Evolutionary conservation across 2,329 filamentous ascomycete species (phyloP).

Genomic region (Penicillium decumbens): DNA sequence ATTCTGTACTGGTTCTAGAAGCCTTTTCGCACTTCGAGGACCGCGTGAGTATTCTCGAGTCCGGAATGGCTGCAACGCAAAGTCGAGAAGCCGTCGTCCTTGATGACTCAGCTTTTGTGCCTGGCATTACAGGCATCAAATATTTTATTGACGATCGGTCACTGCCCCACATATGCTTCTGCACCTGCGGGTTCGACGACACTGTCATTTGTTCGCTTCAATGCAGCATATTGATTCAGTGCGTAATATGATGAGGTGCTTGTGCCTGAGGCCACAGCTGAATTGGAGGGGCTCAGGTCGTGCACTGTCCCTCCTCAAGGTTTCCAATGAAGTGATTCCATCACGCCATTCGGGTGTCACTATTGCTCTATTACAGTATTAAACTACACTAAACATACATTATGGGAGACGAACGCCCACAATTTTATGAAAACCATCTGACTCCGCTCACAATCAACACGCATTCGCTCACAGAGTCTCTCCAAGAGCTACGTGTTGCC

Average conservation of each 20-base stretch:
- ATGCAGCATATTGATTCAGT: neutral
- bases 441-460: slow-evolving; percentile 12
- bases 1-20: slow-evolving; percentile 25
- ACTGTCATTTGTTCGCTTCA: slow-evolving; percentile 7
- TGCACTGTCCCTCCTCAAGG: neutral
- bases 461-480: slow-evolving; percentile 12
- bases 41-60: slow-evolving; percentile 43
- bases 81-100: slow-evolving; percentile 32
- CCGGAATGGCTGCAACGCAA: slow-evolving; percentile 40
- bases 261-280: slow-evolving; percentile 3
- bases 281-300: neutral
- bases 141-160: neutral
- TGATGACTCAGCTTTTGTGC: slow-evolving; percentile 17
- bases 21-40: slow-evolving; percentile 38
- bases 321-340: slow-evolving; percentile 5
- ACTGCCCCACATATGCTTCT: slow-evolving; percentile 6
- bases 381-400: neutral
- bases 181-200: slow-evolving; percentile 2
- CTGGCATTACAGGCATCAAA: neutral
- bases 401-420: slow-evolving; percentile 20
- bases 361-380: neutral
- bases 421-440: slow-evolving; percentile 22
- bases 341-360: slow-evolving; percentile 10
- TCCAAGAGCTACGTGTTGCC: slow-evolving; percentile 29
- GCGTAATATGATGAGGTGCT: slow-evolving; percentile 4